Conservation (phyloP, 108 stramenopile species). For the Pseudonitzschia multiseries region DNA sequence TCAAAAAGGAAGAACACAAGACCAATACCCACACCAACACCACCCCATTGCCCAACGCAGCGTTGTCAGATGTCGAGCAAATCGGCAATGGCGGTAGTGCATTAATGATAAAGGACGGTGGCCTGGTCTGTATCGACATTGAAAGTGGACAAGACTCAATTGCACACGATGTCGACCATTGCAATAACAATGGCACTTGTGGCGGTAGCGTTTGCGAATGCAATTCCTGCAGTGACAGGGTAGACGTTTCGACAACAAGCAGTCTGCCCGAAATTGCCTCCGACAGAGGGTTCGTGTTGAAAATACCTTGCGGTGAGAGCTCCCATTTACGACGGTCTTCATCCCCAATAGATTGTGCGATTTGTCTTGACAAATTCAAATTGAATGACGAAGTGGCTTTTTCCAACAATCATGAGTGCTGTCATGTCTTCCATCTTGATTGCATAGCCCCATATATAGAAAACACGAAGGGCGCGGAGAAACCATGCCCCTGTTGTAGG, state of each 20-base stretch:
- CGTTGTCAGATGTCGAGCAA: no score
- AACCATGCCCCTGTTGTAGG: slow-evolving; percentile 4
- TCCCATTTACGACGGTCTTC: no score
- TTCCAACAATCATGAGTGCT: slow-evolving; percentile 12
- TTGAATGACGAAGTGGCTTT: slow-evolving; percentile 11
- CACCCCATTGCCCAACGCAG: no score
- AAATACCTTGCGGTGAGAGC: background rate
- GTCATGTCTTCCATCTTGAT: slow-evolving; percentile 23
- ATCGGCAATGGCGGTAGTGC: no score
- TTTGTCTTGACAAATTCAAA: slow-evolving; percentile 18
- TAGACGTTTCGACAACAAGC: background rate
- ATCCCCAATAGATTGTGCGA: background rate
- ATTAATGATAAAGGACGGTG: no score
- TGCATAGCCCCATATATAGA: slow-evolving; percentile 5
- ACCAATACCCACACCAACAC: no score
- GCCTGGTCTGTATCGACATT: no score
- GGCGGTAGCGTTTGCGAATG: background rate
- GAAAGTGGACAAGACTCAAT: background rate
- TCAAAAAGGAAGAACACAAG: background rate
- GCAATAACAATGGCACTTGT: no score
- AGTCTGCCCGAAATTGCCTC: no score
- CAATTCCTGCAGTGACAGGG: background rate
- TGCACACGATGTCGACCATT: no score
- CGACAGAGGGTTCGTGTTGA: background rate
- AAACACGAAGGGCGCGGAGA: background rate